Conservation (phyloP, 305 asterid genomes). For the Salvia sclarea region DNA sequence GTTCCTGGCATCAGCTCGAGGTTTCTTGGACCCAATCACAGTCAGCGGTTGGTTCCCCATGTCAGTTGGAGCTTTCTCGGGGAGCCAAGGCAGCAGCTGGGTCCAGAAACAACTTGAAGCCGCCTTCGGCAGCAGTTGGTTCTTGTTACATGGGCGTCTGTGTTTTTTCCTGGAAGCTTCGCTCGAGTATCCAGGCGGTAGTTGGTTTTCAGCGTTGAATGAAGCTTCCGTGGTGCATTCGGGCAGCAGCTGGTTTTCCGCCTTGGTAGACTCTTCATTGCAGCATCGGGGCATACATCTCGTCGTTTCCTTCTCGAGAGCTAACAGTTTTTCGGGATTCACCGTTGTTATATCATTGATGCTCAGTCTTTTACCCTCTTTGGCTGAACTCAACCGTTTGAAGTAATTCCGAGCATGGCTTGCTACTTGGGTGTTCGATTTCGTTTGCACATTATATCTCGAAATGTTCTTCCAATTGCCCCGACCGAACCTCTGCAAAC, state of each 20-base stretch:
- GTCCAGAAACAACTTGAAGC: neutral
- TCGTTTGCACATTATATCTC: conserved; percentile 18
- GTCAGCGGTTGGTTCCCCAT: neutral
- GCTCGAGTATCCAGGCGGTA: neutral
- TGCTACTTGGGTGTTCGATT: conserved; percentile 36
- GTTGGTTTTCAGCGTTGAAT: neutral
- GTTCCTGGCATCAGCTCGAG: neutral
- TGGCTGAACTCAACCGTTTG: conserved; percentile 24
- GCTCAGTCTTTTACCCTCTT: conserved; percentile 26
- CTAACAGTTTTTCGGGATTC: neutral
- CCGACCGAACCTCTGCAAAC: conserved; percentile 33
- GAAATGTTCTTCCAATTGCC: conserved; percentile 41
- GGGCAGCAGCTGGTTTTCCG: neutral
- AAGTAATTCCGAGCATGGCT: conserved; percentile 41
- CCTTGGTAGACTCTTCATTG: neutral
- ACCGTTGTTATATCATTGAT: conserved; percentile 27
- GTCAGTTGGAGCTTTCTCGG: neutral
- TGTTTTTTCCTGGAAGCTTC: neutral
- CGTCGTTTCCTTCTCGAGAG: conserved; percentile 13
- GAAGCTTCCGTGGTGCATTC: neutral
- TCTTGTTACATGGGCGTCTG: too few relatives aligned
- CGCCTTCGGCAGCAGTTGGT: neutral
- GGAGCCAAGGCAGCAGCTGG: neutral
- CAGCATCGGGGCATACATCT: conserved; percentile 10
- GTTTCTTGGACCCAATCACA: neutral